Evolutionary conservation across 352 stramenopile genomes (phyloP), one percentile per base, ranked within the genome.

Genomic region (Pythium oligandrum): DNA sequence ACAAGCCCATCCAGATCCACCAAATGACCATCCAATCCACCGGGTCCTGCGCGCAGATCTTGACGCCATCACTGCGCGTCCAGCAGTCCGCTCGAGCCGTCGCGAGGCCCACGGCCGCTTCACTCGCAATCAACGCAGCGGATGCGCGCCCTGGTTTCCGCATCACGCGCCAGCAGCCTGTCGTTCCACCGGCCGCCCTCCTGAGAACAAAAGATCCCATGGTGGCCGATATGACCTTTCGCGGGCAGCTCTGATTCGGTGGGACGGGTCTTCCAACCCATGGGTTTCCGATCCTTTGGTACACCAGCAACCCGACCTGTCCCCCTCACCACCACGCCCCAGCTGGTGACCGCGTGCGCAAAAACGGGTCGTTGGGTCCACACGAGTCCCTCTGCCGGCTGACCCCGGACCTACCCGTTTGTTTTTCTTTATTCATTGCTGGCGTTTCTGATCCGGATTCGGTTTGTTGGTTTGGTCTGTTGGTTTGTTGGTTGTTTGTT

Each of bases 1-100:
- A 60, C 48, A 83, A 39, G 36, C 57, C 71, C 56, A 88, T 77
- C 71, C 80, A 90, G 60, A 88, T 74, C 79, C 79, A 90, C 73
- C 75, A 86, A 39, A 74, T 58, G 32, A 68, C 59, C 46, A 77
- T 53, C 62, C 76, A 75, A 7, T 66, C 73, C 5, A 68, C 49
- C 8, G 68, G 64, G 12, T 90, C 79, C 3, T 67, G 50, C 6
- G 69, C 62, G 47, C 79, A 90, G 57, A 90, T 70, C 54, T 82
- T 67, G 8, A 69, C 59, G 48, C 76, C 79, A 40, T 86, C 74
- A 45, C 59, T 66, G 42, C 68, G 68, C 35, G 53, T 68, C 79
- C 79, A 88, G 66, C 79, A 90, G 44, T 90, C 75, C 40, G 63
- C 75, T 40, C 33, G 32, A 6, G 48, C 54, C 4, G 9, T 8